phyloP scores from a whole-genome alignment of 2,329 filamentous ascomycete species.

The Fonsecaea monophora region DNA sequence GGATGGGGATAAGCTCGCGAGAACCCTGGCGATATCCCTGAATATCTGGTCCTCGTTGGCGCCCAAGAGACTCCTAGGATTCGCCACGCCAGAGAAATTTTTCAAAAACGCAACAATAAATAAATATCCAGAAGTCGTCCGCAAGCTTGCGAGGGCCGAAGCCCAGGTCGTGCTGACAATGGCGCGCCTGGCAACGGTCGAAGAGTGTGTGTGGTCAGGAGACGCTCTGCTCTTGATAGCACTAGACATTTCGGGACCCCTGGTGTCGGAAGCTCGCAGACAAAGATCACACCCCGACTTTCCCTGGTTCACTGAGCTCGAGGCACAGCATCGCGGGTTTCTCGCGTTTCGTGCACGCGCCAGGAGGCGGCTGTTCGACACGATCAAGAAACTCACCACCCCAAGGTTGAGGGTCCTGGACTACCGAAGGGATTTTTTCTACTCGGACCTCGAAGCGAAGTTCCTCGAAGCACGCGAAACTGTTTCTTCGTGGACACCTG shows the following conservation, averaged over 20 bases:
- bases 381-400: neutral
- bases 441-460: neutral
- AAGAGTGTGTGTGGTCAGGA: neutral
- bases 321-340: neutral
- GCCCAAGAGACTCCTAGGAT: neutral
- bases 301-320: neutral
- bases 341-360: neutral
- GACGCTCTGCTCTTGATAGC: neutral
- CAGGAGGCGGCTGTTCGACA: neutral
- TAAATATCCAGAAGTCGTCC: neutral
- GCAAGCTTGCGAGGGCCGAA: neutral
- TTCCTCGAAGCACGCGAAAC: too few relatives aligned
- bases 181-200: neutral
- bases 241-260: neutral
- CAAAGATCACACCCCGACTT: neutral
- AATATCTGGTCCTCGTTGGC: neutral
- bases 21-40: neutral
- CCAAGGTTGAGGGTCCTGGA: neutral
- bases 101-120: neutral
- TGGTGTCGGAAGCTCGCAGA: neutral
- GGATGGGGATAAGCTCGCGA: neutral
- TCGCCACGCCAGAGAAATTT: neutral
- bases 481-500: too few relatives aligned
- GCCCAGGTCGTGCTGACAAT: neutral
- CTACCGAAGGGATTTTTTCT: neutral